Base-by-base conservation (phyloP, 2,329 filamentous ascomycete species). In the Beauveria scarabaeidicola region DNA sequence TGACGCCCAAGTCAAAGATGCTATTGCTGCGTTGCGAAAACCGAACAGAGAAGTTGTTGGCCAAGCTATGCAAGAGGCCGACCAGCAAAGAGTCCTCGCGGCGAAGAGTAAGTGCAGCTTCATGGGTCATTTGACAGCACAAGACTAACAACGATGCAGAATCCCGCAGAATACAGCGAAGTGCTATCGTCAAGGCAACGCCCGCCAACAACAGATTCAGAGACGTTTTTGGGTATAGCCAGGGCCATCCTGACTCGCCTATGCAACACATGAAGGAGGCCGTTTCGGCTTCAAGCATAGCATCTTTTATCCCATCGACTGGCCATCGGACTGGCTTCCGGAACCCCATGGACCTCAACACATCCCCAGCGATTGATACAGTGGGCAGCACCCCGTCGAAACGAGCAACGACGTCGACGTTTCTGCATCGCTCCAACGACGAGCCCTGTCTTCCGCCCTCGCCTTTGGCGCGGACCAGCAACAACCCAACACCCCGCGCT, bases 21-120 rank as follows among this genome's bases (percentile, higher is more conserved):
- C 90, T 9, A 92, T 94, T 53, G 82, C 82, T 6, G 81, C 85
- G 10, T 71, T 93, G 46, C 86, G 88, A 69, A 90, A 86, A 71
- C 90, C 90, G 1, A 91, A 93, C 66, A 82, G 90, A 50, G 81
- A 83, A 23, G 77, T 88, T 44, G 87, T 86, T 13, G 84, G 85
- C 36, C 86, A 85, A 66, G 81, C 84, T 41, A 78, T 89, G 60
- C 83, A 81, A 3, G 87, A 90, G 64, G 86, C 83, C 27, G 81
- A 83, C 5, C 87, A 91, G 69, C 81, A 81, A 65, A 81, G 85
- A 58, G 74, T 77, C 5, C 68, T 78, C 52, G 76, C 75, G 5
- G 63, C 67, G 2, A 75, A 70, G 67, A 85, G 82, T 84, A 73
- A 72, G 78, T 72, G 58, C n/a, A 43, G 41, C 11, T 32, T 13